Conservation (phyloP, 176 grass and related monocot species). For the Thinopyrum elongatum region DNA sequence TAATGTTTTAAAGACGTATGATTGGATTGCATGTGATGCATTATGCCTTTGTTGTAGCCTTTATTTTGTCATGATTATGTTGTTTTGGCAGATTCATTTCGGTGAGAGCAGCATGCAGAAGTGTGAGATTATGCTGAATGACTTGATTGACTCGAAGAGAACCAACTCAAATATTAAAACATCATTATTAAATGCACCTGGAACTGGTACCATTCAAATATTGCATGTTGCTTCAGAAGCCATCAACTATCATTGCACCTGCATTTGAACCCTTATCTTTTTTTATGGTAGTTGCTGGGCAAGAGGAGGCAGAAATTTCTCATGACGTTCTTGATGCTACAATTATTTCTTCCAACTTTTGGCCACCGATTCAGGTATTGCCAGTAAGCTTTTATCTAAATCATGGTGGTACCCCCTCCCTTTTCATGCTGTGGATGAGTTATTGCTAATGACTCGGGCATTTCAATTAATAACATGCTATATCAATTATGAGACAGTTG, state of each 20-base stretch:
- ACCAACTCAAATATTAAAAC: constrained; percentile 98
- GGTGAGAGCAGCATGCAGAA: constrained; percentile 99
- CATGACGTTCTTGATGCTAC: constrained; percentile 90
- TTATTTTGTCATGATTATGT: constrained; percentile 24
- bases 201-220: constrained; percentile 38
- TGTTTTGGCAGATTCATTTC: constrained; percentile 86
- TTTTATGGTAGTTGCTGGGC: constrained; percentile 50
- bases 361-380: constrained; percentile 93
- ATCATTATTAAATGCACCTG: constrained; percentile 47
- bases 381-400: constrained; percentile 2
- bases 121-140: constrained; percentile 99
- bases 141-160: constrained; percentile 96
- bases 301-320: constrained; percentile 55
- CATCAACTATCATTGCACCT: constrained; percentile 26
- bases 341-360: constrained; percentile 97
- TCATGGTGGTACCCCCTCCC: neutral
- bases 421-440: neutral
- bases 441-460: neutral
- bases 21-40: neutral
- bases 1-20: constrained; percentile 22
- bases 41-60: constrained; percentile 8
- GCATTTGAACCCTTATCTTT: constrained; percentile 30
- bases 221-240: constrained; percentile 21
- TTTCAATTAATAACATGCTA: neutral
- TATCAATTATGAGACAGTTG: neutral